Base-by-base conservation (phyloP, 805 yeast species). In the Zygosaccharomyces bailii region DNA sequence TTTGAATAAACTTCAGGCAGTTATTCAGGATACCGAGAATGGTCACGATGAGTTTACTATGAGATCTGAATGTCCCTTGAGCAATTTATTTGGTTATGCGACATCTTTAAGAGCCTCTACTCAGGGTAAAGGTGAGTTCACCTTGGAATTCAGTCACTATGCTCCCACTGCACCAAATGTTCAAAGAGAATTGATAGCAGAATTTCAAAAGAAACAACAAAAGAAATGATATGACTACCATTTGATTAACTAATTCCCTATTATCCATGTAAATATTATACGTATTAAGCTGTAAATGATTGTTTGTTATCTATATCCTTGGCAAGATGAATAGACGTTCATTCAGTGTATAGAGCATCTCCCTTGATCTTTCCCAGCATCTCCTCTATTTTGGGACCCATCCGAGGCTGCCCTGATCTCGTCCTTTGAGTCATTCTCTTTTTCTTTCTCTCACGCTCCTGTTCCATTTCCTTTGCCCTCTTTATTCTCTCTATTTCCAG, bases 111-210 rank as follows among this genome's bases (percentile, higher is more conserved):
- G 99, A 75, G 98, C 99, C 16, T 81, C 86, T 48, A 91, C 99
- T 11, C 99, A 93, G 70, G 99, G 99, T 70, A 93, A 93, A 67
- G 99, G 99, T 60, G 98, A 95, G 71, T 93, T 93, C 68, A 79
- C 96, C 2, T 76, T 93, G 67, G 99, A 93, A 67, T 93, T 93
- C 73, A 83, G 86, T 63, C 86, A 88, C 60, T 93, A 91, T 66
- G 80, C 91, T 40, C 96, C 95, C 54, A 85, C 95, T 42, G 78
- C 95, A 38, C 87, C 91, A 29, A 96, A 88, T 54, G 74, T 91
- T 54, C 99, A 93, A 71, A 85, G 75, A 62, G 86, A 91, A 70
- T 76, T 93, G 70, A 83, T 93, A 54, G 95, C 84, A 43, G 95
- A 87, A 60, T 81, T 80, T 63, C 76, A 78, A 55, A 82, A 84